phyloP scores from a whole-genome alignment of 2,329 filamentous ascomycete species.

The Fusarium sp. region DNA sequence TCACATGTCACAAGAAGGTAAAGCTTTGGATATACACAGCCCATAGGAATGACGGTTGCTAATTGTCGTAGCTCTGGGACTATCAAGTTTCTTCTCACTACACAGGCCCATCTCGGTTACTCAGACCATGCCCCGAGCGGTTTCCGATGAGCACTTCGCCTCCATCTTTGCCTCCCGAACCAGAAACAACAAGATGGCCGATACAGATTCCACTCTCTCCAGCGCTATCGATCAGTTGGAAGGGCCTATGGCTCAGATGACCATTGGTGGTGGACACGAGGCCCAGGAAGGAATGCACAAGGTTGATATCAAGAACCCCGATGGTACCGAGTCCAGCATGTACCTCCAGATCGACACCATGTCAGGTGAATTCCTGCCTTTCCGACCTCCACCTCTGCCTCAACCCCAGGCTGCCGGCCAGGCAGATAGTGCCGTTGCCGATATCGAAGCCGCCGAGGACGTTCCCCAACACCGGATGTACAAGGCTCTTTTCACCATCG shows the following conservation, averaged over 20 bases:
- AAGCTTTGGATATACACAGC: conserved; percentile 21
- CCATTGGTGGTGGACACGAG: conserved; percentile 53
- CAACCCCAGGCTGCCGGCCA: conserved; percentile 62
- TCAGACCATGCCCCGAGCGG: conserved; percentile 77
- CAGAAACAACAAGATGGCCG: conserved; percentile 61
- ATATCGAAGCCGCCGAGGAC: conserved; percentile 47
- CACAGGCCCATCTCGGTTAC: conserved; percentile 93
- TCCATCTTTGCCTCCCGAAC: conserved; percentile 77
- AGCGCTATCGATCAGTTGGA: conserved; percentile 68
- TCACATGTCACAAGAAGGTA: conserved; percentile 74
- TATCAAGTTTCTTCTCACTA: conserved; percentile 95
- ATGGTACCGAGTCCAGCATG: conserved; percentile 66
- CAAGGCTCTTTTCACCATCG: conserved; percentile 72
- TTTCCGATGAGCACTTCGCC: conserved; percentile 80
- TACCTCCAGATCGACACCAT: conserved; percentile 74
- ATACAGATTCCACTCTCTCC: conserved; percentile 74
- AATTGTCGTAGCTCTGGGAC: conserved; percentile 73
- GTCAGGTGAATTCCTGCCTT: conserved; percentile 78
- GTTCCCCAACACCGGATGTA: conserved; percentile 64
- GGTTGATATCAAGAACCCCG: conserved; percentile 64
- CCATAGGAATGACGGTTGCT: background rate
- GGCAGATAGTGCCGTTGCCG: conserved; percentile 46
- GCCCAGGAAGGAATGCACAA: conserved; percentile 59
- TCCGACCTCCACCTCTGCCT: conserved; percentile 85
- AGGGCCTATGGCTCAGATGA: conserved; percentile 64